A percentile compares a stretch with the other conserved stretches of the same genome.
Conservation (phyloP, 768 basidiomycete species). For the Hydnomerulius pinastri region DNA sequence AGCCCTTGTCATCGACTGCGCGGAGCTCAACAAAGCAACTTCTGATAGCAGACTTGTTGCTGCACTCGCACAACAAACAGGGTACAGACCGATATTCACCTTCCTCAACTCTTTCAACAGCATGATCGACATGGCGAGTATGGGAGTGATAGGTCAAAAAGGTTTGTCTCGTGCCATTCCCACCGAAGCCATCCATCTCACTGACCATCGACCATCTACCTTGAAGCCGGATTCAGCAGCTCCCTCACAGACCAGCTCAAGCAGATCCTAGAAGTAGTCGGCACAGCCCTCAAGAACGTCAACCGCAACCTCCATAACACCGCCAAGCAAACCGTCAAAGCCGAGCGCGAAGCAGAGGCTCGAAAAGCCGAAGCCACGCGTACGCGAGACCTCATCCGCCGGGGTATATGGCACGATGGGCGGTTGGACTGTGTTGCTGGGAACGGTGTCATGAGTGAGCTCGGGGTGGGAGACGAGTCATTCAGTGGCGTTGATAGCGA, state of each 20-base stretch:
- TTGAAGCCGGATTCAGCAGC: conserved; percentile 75
- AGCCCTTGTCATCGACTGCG: conserved; percentile 81
- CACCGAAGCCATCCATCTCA: neutral
- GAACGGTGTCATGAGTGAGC: conserved; percentile 82
- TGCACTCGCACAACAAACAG: conserved; percentile 77
- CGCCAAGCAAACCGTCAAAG: conserved; percentile 41
- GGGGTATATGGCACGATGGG: conserved; percentile 85
- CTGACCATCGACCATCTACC: conserved; percentile 5
- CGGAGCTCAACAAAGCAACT: conserved; percentile 63
- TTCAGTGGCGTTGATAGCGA: conserved; percentile 41
- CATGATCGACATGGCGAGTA: conserved; percentile 87
- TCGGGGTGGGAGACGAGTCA: conserved; percentile 79
- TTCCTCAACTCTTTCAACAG: conserved; percentile 80
- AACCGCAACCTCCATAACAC: conserved; percentile 48
- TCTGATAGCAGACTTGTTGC: conserved; percentile 71
- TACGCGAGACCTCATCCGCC: conserved; percentile 48
- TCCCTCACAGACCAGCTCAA: conserved; percentile 82
- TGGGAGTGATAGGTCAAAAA: conserved; percentile 96
- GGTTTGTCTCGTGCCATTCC: conserved; percentile 39
- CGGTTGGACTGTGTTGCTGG: conserved; percentile 84
- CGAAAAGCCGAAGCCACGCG: conserved; percentile 39
- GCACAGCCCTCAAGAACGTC: conserved; percentile 67
- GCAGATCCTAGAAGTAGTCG: conserved; percentile 80
- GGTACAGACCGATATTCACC: conserved; percentile 88
- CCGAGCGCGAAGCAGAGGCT: conserved; percentile 38